Percentiles rank a stretch among this genome's conserved stretches.
Evolutionary conservation across 495 filamentous ascomycete species (phyloP).

Genomic region (Annulohypoxylon maeteangense): DNA sequence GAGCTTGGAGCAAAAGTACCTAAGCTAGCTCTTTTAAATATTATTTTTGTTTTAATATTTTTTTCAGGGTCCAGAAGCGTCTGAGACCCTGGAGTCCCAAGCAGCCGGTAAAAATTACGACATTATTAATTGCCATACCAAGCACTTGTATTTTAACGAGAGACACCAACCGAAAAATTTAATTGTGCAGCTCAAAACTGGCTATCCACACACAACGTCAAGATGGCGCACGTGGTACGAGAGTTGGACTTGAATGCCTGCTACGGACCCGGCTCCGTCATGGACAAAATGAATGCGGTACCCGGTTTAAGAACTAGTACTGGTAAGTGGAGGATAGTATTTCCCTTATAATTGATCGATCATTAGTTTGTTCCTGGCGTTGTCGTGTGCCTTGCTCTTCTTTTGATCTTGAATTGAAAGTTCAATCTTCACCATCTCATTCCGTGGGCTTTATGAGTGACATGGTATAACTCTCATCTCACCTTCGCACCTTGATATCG

Average conservation of each 20-base stretch:
- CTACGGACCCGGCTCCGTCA: conserved; percentile 52
- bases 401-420: conserved; percentile 34
- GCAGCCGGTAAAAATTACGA: conserved; percentile 40
- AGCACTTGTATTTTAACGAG: conserved; percentile 23
- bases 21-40: conserved; percentile 22
- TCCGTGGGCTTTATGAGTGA: conserved; percentile 24
- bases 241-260: conserved; percentile 60
- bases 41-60: conserved; percentile 17
- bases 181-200: conserved; percentile 23
- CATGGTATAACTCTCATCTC: conserved; percentile 32
- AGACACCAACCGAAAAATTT: conserved; percentile 29
- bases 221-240: conserved; percentile 52
- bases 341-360: conserved; percentile 12
- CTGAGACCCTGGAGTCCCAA: conserved; percentile 37
- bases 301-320: conserved; percentile 62
- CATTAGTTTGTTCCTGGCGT: conserved; percentile 11
- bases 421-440: conserved; percentile 36
- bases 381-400: conserved; percentile 16
- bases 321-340: conserved; percentile 51
- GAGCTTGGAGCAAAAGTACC: conserved; percentile 20
- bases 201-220: conserved; percentile 45
- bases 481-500: conserved; percentile 15
- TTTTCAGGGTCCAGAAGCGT: conserved; percentile 37
- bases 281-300: conserved; percentile 59
- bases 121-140: conserved; percentile 34